Evolutionary conservation across 495 filamentous ascomycete species (phyloP), one percentile per base, ranked within the genome.

Genomic region (Aspergillus sparsus): DNA sequence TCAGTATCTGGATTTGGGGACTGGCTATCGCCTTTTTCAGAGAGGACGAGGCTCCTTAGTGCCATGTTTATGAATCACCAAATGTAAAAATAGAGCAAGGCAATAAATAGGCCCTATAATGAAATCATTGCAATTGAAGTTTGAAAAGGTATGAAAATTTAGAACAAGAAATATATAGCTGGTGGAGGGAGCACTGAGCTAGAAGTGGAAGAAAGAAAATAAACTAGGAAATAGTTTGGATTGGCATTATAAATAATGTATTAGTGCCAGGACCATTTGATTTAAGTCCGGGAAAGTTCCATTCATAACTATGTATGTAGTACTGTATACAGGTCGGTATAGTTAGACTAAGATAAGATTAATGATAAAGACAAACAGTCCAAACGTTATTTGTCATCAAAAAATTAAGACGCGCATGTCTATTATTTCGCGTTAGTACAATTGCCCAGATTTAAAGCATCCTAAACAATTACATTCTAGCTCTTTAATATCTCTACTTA

Each of bases 341-440:
- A 27, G 3, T 1, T 27, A 27, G 21, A 27, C 21, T 27, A 27
- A 27, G 21, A 41, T 36, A 13, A 27, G 6, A 31, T 27, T 16
- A 41, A 34, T 6, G 13, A 13, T 7, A 27, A 44, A 16, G 31
- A 56, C 62, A 65, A 65, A 65, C 62, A 58, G 7, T n/a, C 10
- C 55, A 65, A 65, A 65, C 62, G 58, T 37, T 5, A 5, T 37
- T 47, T 39, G 32, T 37, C 52, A 41, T 41, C 1, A 9, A 13
- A 11, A 37, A 47, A 39, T 50, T 18, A 47, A 11, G 44, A 47
- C n/a, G 16, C 44, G 57, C 57, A 49, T 39, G 12, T 33, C 27
- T 21, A 31, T 18, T 27, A 7, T 55, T 36, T 50, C 57, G 57
- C 57, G 57, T 60, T 47, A 31, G 36, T n/a, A 18, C 33, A 16